Percentiles rank a stretch among this genome's conserved stretches.
Evolutionary conservation across 192 early-diverging fungal genomes (phyloP).

Genomic region (Allomyces macrogynus): DNA sequence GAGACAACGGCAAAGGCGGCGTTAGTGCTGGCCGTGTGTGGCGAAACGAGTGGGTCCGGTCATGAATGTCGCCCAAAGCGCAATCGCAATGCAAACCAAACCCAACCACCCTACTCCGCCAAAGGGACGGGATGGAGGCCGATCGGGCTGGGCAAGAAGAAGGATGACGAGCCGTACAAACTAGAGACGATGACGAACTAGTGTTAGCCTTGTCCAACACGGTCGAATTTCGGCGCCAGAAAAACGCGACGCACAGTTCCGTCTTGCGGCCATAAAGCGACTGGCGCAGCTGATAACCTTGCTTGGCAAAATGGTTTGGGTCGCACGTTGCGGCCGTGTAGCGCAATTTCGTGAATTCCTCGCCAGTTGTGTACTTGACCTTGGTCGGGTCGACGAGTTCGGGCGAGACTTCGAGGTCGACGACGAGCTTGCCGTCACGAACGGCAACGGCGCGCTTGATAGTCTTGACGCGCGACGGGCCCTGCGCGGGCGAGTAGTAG

Average conservation of each 20-base stretch:
- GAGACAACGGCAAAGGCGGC: too few relatives aligned
- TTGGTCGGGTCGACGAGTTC: slow-evolving; percentile 1
- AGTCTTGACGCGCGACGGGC: not conserved
- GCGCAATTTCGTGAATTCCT: slow-evolving; percentile 71
- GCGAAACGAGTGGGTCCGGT: too few relatives aligned
- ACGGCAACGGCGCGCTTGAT: not conserved
- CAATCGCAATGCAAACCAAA: too few relatives aligned
- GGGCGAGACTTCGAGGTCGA: not conserved
- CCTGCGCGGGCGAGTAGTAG: not conserved
- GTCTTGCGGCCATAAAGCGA: slow-evolving; percentile 50
- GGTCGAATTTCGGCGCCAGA: too few relatives aligned
- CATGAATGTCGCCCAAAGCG: too few relatives aligned
- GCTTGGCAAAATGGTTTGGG: slow-evolving; percentile 33
- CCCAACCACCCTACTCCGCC: too few relatives aligned
- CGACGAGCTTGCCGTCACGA: not conserved
- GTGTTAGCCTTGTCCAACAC: too few relatives aligned
- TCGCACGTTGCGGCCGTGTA: slow-evolving; percentile 54
- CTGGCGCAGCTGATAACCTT: slow-evolving; percentile 45
- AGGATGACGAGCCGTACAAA: too few relatives aligned
- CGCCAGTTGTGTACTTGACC: slow-evolving; percentile 26
- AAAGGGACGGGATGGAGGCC: too few relatives aligned
- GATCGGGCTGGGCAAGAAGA: too few relatives aligned
- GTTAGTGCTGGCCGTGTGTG: too few relatives aligned
- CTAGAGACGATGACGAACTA: too few relatives aligned
- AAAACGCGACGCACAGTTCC: slow-evolving; percentile 30